A percentile compares a stretch with the other conserved stretches of the same genome.
Evolutionary conservation across 2,329 filamentous ascomycete species (phyloP).

Genomic region (Fusarium tricinctum): DNA sequence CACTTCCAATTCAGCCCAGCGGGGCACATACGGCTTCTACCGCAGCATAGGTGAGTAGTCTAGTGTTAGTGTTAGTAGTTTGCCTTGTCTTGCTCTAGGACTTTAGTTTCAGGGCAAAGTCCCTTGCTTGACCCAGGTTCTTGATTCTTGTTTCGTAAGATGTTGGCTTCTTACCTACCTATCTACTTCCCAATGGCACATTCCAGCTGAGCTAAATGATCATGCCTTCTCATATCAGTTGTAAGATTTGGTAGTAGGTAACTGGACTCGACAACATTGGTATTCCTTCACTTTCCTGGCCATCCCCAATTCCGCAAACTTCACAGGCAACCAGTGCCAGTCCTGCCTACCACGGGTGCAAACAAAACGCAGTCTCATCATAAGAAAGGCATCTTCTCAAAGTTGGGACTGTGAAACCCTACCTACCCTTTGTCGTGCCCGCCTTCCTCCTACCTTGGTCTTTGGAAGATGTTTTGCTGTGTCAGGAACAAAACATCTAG

Average conservation of each 20-base stretch:
- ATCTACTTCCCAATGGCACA: neutral
- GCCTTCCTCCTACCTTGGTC: neutral
- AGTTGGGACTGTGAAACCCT: neutral
- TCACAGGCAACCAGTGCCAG: neutral
- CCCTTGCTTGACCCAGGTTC: neutral
- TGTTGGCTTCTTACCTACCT: neutral
- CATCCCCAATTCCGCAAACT: neutral
- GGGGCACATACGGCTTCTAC: neutral
- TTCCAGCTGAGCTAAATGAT: neutral
- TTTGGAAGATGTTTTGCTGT: slow-evolving; percentile 47
- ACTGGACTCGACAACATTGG: neutral
- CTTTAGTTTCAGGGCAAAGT: neutral
- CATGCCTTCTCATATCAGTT: neutral
- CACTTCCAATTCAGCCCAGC: slow-evolving; percentile 6
- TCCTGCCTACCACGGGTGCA: neutral
- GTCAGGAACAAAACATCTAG: slow-evolving; percentile 45
- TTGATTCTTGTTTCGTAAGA: neutral
- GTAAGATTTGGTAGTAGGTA: slow-evolving; percentile 1
- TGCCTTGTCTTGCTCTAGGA: neutral
- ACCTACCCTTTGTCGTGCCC: neutral
- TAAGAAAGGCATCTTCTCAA: neutral
- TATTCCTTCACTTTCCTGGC: neutral
- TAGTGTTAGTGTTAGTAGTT: too few species aligned
- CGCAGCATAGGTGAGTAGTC: neutral
- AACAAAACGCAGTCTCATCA: neutral